A percentile compares a stretch with the other conserved stretches of the same genome.
These are phyloP conservation scores for Vitis hybrid DNA, from an alignment of 177 flowering plant genomes.

Conservation along the genomic window DNA sequence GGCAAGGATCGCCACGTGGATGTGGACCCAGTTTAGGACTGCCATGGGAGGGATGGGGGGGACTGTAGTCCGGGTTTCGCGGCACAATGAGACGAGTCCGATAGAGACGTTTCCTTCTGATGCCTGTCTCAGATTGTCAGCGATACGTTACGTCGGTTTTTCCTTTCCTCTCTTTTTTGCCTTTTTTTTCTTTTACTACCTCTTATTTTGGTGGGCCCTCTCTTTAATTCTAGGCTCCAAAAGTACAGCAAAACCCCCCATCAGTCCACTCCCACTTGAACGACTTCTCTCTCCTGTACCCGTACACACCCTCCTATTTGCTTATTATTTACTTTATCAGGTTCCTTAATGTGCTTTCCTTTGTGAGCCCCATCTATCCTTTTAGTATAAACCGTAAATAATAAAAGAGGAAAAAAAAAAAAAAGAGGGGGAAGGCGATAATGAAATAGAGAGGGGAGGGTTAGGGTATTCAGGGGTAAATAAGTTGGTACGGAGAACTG, in stretches of 20 bases:
- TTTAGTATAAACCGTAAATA: no score
- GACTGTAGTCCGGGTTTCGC: conserved; percentile 77
- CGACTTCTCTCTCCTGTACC: no score
- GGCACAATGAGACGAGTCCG: conserved; percentile 60
- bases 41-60: conserved; percentile 14
- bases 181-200: conserved; percentile 2
- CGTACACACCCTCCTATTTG: no score
- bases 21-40: conserved; percentile 2
- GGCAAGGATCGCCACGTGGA: background rate
- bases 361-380: no score
- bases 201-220: conserved; percentile 4
- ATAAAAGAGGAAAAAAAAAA: no score
- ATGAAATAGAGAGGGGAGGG: background rate
- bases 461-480: no score
- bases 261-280: no score
- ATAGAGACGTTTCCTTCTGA: conserved; percentile 52
- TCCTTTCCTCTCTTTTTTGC: background rate
- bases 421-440: background rate
- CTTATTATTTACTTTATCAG: no score
- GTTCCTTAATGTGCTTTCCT: no score
- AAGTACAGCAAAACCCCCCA: no score
- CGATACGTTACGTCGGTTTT: conserved; percentile 60
- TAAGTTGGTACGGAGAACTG: no score
- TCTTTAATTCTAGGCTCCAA: no score
- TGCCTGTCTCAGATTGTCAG: conserved; percentile 41